phyloP scores from a whole-genome alignment of 371 early-diverging fungal genomes.

The Zychaea mexicana region DNA sequence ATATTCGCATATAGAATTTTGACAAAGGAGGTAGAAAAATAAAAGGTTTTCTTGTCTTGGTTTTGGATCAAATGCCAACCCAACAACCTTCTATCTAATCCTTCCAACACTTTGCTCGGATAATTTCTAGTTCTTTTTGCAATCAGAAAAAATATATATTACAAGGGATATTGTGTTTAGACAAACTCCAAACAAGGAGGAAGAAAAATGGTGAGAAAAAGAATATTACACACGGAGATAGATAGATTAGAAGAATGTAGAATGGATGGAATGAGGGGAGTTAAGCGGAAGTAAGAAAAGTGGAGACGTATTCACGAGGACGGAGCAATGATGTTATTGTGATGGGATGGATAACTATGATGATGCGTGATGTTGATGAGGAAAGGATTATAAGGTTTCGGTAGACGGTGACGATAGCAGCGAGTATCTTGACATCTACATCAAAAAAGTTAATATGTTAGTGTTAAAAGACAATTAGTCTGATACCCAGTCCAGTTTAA shows the following conservation, averaged over 20 bases:
- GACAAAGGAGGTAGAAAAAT: not conserved
- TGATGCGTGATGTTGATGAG: too few relatives aligned
- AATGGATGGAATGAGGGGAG: not conserved
- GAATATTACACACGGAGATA: not conserved
- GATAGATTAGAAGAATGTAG: not conserved
- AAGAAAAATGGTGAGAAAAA: not conserved
- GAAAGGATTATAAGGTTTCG: not conserved
- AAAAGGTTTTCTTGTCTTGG: not conserved
- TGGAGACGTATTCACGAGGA: too few relatives aligned
- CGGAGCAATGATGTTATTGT: not conserved
- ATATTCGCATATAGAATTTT: slow-evolving; percentile 10
- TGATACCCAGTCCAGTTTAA: too few relatives aligned
- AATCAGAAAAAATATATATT: not conserved
- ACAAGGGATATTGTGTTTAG: not conserved
- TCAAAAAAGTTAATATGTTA: too few relatives aligned
- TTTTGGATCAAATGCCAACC: not conserved
- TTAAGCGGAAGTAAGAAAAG: not conserved
- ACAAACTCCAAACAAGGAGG: not conserved
- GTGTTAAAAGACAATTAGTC: too few relatives aligned
- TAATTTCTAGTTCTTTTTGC: not conserved
- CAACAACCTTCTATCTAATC: too few relatives aligned
- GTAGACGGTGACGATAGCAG: not conserved
- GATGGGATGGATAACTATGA: not conserved
- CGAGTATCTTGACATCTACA: not conserved
- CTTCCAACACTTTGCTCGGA: too few relatives aligned